Evolutionary conservation across 495 filamentous ascomycete genomes (phyloP), one percentile per base, ranked within the genome.

Genomic region (Aspergillus asperescens): DNA sequence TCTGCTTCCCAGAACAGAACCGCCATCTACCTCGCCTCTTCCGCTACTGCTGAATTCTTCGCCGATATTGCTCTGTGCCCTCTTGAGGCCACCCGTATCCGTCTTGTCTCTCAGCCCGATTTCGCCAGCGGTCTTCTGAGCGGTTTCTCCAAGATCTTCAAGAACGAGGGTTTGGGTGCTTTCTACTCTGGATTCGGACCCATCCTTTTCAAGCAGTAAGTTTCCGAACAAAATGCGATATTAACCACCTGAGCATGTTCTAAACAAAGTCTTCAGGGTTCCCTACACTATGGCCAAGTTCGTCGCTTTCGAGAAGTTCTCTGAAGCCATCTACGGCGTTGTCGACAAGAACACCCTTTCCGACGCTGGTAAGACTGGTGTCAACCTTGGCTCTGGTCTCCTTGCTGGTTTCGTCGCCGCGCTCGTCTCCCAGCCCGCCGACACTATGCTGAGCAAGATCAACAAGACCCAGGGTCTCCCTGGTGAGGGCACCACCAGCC

Each of bases 241-340:
- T n/a, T 4, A n/a, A n/a, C n/a, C 12, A 43, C 18, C 19, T 34
- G 7, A 13, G 15, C 18, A 3, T 35, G 18, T 27, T 27, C 49
- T 49, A 52, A 53, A 28, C 7, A 22, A 28, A 8, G 28, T 18
- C 46, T 16, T 20, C 61, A 95, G 89, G 82, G 87, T 98, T 71
- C 93, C 93, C 54, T 98, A 98, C 80, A 98, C 93, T 71, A 96
- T 98, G 93, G 80, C 94, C 80, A 98, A 98, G 81, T 98, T 98
- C 82, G 93, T 96, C 73, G 93, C 96, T 61, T 96, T 86, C 84
- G 93, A 98, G 81, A 96, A 96, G 83, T 88, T 89, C 65, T 74
- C 85, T 62, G 94, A 98, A 79, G 55, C 77, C 41, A 64, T 89
- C 78, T 96, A 82, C 82, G 57, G 68, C 57, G 48, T 45, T 15